Base-by-base conservation (phyloP, 2,329 filamentous ascomycete genomes). In the Penicillium sp. region DNA sequence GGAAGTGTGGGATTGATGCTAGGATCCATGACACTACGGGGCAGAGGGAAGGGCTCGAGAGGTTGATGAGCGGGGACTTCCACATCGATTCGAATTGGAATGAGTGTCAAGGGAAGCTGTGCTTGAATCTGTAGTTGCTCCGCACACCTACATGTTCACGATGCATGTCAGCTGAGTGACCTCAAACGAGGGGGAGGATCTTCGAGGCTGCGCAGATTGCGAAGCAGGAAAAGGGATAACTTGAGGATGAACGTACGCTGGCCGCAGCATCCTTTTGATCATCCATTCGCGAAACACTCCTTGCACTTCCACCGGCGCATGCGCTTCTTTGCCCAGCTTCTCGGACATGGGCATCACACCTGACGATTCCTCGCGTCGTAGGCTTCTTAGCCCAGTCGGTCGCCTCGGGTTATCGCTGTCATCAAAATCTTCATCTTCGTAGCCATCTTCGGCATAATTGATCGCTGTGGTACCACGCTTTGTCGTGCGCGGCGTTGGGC, bases 251-350 rank as follows among this genome's bases (percentile, higher is more conserved):
- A 66, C 72, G 59, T 68, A 75, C 72, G 69, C 72, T 49, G 73
- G 68, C 49, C 74, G 71, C 25, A 74, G 54, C 63, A 71, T 67
- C 56, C 81, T 75, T 72, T 92, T 90, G 52, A 87, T 83, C 82
- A 96, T 95, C 91, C 92, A 97, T 60, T 96, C 91, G 65, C 92
- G 82, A 83, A 89, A 96, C 62, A 96, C 88, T 52, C 89, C 88
- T 70, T 95, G 91, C 15, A 95, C 78, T 20, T 92, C 82, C 13
- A 96, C 87, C 0, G 92, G 92, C 59, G 78, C 77, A 56, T 75
- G 76, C 25, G 89, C 82, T 65, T 96, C 90, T 72, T 93, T 95
- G 57, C 89, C 89, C 54, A 92, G 77, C 69, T 88, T 89, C 58
- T 91, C 88, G 42, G 81, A 76, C 46, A 85, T 75, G 43, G 88